A percentile compares a stretch with the other conserved stretches of the same genome.
Evolutionary conservation across 257 asterid species (phyloP).

Genomic region (Paraleonurus japonicus): DNA sequence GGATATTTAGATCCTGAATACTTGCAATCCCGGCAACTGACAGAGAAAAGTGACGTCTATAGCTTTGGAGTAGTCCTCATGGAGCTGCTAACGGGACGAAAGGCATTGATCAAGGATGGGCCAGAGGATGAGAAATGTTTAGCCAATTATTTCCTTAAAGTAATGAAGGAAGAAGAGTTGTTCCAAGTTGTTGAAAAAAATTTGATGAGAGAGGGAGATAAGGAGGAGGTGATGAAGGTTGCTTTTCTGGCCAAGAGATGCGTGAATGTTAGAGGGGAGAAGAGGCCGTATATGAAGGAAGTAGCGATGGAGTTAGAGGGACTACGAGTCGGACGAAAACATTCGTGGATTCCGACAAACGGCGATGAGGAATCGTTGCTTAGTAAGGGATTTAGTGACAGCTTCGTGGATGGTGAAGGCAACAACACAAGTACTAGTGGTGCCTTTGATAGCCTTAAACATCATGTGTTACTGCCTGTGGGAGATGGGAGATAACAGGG

Average conservation of each 20-base stretch:
- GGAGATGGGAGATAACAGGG: slow-evolving; percentile 17
- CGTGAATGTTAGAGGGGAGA: too few relatives aligned
- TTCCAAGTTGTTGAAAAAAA: slow-evolving; percentile 21
- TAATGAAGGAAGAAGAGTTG: not conserved
- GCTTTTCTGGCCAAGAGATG: slow-evolving; percentile 19
- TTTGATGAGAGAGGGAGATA: slow-evolving; percentile 8
- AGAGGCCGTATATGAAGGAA: slow-evolving; percentile 27
- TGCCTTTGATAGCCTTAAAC: not conserved
- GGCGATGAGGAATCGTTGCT: slow-evolving; percentile 23
- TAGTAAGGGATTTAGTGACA: not conserved
- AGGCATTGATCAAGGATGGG: slow-evolving; percentile 21
- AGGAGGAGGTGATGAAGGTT: slow-evolving; percentile 16
- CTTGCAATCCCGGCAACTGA: slow-evolving; percentile 29
- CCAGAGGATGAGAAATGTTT: slow-evolving; percentile 22
- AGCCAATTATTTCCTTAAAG: slow-evolving; percentile 16
- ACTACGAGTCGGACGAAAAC: not conserved
- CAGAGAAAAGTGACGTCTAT: slow-evolving; percentile 39
- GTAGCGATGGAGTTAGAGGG: slow-evolving; percentile 29
- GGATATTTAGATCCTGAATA: slow-evolving; percentile 47
- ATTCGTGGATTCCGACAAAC: slow-evolving; percentile 6
- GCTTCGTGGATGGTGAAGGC: not conserved
- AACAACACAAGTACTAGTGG: not conserved
- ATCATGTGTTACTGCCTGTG: not conserved
- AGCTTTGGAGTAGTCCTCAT: slow-evolving; percentile 37
- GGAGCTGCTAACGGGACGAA: slow-evolving; percentile 25